Conservation (phyloP, 2,329 filamentous ascomycete genomes). For the Alternaria consortialis region DNA sequence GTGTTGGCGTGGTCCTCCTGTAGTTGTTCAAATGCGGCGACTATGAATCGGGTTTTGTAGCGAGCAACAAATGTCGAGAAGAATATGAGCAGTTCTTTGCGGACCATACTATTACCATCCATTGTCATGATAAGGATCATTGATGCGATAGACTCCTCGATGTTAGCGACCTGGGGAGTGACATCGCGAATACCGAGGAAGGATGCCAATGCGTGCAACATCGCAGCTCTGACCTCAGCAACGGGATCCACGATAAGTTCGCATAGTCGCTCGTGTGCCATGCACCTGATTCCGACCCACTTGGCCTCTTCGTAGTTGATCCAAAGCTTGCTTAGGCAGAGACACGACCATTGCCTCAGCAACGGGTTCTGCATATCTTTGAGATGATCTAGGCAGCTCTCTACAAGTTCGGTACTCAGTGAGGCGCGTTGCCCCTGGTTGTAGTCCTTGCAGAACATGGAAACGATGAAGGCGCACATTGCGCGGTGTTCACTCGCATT, state of each 20-base stretch:
- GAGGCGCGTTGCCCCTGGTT: slow-evolving; percentile 91
- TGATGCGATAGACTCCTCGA: slow-evolving; percentile 90
- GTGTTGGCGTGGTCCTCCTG: slow-evolving; percentile 72
- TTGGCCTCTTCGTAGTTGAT: slow-evolving; percentile 90
- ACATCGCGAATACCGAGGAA: slow-evolving; percentile 94
- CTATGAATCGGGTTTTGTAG: slow-evolving; percentile 91
- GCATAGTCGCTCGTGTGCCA: slow-evolving; percentile 82
- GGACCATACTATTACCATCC: slow-evolving; percentile 92
- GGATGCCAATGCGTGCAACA: slow-evolving; percentile 91
- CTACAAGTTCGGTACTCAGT: slow-evolving; percentile 88
- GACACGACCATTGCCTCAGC: slow-evolving; percentile 91
- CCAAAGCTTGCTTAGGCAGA: slow-evolving; percentile 96
- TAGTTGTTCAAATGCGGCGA: slow-evolving; percentile 90
- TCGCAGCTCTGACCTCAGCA: slow-evolving; percentile 90
- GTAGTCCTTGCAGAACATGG: slow-evolving; percentile 96
- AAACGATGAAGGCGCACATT: slow-evolving; percentile 98
- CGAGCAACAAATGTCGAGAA: slow-evolving; percentile 89
- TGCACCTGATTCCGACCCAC: slow-evolving; percentile 91
- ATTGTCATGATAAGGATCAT: slow-evolving; percentile 90
- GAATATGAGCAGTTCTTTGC: slow-evolving; percentile 92
- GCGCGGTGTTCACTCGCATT: slow-evolving; percentile 95
- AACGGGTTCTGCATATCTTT: slow-evolving; percentile 87
- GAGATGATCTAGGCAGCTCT: slow-evolving; percentile 84
- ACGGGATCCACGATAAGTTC: slow-evolving; percentile 84
- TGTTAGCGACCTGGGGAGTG: slow-evolving; percentile 87